Percentiles rank a stretch among this genome's conserved stretches.
Evolutionary conservation across 2,329 filamentous ascomycete species (phyloP).

Genomic region (Ascomycota sp.): DNA sequence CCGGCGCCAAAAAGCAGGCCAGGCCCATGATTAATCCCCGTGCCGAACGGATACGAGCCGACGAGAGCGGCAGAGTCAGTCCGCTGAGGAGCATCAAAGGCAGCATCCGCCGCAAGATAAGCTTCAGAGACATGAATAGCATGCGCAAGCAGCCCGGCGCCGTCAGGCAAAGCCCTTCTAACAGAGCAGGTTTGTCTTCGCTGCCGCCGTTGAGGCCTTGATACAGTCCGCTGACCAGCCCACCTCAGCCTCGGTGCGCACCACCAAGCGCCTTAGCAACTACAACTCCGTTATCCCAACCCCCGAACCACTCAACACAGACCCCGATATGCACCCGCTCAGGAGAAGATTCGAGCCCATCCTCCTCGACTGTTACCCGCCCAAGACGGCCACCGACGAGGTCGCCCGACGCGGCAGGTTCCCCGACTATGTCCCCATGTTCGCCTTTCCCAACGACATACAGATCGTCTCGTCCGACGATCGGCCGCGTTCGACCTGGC

Average conservation of each 20-base stretch:
- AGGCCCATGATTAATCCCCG: conserved; percentile 58
- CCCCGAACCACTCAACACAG: conserved; percentile 73
- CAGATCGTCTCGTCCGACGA: conserved; percentile 92
- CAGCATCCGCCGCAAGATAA: conserved; percentile 81
- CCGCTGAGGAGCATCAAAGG: conserved; percentile 47
- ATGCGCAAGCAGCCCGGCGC: conserved; percentile 67
- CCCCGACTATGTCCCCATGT: conserved; percentile 97
- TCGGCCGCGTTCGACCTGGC: conserved; percentile 88
- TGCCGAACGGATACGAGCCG: conserved; percentile 61
- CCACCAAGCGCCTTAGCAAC: conserved; percentile 76
- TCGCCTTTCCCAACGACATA: conserved; percentile 95
- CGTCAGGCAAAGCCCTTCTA: conserved; percentile 44
- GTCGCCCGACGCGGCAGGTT: conserved; percentile 63
- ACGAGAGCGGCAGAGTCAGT: conserved; percentile 42
- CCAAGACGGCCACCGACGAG: conserved; percentile 64
- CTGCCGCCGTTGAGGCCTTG: background rate
- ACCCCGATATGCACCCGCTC: conserved; percentile 87
- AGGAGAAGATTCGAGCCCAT: conserved; percentile 90
- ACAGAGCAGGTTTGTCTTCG: conserved; percentile 20
- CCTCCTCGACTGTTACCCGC: conserved; percentile 83
- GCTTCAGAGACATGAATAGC: conserved; percentile 87
- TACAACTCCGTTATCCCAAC: conserved; percentile 96
- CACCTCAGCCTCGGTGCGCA: conserved; percentile 44
- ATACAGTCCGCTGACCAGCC: conserved; percentile 2
- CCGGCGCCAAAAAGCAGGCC: conserved; percentile 55